Conservation (phyloP, 2,329 filamentous ascomycete genomes). For the Penicillium brevicompactum region DNA sequence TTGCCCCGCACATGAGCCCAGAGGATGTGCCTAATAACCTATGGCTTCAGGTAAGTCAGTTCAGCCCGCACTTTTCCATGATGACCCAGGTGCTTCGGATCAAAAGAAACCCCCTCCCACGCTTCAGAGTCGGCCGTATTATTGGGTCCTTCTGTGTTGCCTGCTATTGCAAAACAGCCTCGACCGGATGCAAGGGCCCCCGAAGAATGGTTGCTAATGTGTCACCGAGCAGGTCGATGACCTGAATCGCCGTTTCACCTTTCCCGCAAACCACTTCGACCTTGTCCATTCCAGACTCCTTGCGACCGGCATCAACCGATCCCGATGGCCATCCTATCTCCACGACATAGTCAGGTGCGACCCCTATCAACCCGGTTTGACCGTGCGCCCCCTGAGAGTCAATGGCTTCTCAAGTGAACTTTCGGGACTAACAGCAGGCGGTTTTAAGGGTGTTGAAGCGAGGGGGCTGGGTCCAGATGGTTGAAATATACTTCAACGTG, state of each 20-base stretch:
- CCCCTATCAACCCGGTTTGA: constrained; percentile 3
- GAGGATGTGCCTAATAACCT: constrained; percentile 67
- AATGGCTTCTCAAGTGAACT: neutral
- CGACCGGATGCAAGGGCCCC: neutral
- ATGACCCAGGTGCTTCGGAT: neutral
- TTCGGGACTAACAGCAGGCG: constrained; percentile 10
- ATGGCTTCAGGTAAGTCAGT: constrained; percentile 60
- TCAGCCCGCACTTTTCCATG: constrained; percentile 2
- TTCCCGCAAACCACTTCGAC: constrained; percentile 73
- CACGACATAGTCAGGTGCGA: constrained; percentile 66
- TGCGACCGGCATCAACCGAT: constrained; percentile 65
- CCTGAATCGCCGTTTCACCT: constrained; percentile 69
- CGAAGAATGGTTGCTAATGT: constrained; percentile 20
- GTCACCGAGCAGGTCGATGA: constrained; percentile 60
- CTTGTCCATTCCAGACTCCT: constrained; percentile 73
- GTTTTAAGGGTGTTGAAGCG: constrained; percentile 57
- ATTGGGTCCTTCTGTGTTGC: neutral
- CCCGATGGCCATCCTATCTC: constrained; percentile 75
- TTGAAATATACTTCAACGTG: constrained; percentile 82
- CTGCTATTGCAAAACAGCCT: neutral
- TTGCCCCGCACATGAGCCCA: constrained; percentile 69
- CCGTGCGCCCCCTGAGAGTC: neutral
- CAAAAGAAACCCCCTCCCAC: neutral
- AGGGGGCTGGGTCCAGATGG: constrained; percentile 83
- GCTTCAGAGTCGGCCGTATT: neutral